Conservation (phyloP, 805 yeast species). For the Monosporozyma servazzii region DNA sequence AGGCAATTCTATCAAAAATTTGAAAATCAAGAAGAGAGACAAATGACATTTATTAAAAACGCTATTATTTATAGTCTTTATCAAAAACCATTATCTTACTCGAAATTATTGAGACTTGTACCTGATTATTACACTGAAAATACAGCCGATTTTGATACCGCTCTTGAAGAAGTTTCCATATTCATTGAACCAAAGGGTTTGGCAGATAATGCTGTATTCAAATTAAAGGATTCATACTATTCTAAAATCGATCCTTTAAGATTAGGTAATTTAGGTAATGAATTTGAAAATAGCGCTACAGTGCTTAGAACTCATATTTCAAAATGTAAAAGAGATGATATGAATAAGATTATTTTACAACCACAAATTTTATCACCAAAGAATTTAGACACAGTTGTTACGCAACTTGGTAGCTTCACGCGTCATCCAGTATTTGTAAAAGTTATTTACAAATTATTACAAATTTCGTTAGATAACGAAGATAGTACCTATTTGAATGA, state of each 20-base stretch:
- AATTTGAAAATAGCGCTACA: slow-evolving; percentile 44
- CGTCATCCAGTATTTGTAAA: slow-evolving; percentile 47
- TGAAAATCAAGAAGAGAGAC: slow-evolving; percentile 25
- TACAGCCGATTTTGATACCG: slow-evolving; percentile 36
- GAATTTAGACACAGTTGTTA: slow-evolving; percentile 28
- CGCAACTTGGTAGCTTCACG: slow-evolving; percentile 40
- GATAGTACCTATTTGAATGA: slow-evolving; percentile 50
- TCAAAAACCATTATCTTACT: slow-evolving; percentile 45
- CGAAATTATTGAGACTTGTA: slow-evolving; percentile 34
- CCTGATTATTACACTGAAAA: slow-evolving; percentile 32
- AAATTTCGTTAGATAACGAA: slow-evolving; percentile 39
- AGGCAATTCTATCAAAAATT: slow-evolving; percentile 49
- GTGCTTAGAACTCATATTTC: slow-evolving; percentile 39
- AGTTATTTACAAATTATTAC: slow-evolving; percentile 48
- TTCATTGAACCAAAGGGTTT: slow-evolving; percentile 60
- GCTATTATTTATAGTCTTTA: slow-evolving; percentile 44
- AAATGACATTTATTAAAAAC: slow-evolving; percentile 29
- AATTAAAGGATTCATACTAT: slow-evolving; percentile 40
- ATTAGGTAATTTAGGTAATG: slow-evolving; percentile 37
- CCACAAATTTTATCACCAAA: slow-evolving; percentile 36
- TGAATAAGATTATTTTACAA: slow-evolving; percentile 37
- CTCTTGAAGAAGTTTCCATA: slow-evolving; percentile 48
- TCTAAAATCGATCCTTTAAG: slow-evolving; percentile 51
- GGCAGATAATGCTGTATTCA: slow-evolving; percentile 58
- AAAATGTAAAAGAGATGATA: slow-evolving; percentile 30